Evolutionary conservation across 495 filamentous ascomycete species (phyloP).

Genomic region (Annulohypoxylon moriforme): DNA sequence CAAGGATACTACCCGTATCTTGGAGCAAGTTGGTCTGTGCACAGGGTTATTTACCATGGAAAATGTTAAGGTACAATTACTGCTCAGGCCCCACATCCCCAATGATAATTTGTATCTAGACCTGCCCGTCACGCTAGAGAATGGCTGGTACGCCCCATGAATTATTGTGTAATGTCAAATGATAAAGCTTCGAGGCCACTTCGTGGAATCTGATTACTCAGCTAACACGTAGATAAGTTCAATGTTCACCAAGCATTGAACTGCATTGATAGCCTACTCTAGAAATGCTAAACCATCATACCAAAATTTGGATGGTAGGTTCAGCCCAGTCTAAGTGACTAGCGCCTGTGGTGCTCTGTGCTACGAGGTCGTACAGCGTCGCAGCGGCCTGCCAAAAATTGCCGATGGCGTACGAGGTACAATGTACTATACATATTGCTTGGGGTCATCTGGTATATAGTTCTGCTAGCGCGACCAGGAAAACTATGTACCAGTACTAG

Average conservation of each 20-base stretch:
- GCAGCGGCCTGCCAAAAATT: slow-evolving; percentile 34
- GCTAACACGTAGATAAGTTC: not conserved
- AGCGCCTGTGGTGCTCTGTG: slow-evolving; percentile 34
- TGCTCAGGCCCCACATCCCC: not conserved
- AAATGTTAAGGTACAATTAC: not conserved
- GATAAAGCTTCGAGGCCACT: not conserved
- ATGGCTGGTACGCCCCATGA: slow-evolving; percentile 2
- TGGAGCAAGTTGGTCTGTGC: slow-evolving; percentile 18
- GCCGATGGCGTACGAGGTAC: slow-evolving; percentile 29
- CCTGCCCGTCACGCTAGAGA: not conserved
- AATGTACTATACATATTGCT: slow-evolving; percentile 7
- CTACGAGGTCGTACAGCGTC: slow-evolving; percentile 38
- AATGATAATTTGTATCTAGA: not conserved
- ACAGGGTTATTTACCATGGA: not conserved
- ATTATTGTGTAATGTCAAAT: not conserved
- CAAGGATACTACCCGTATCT: slow-evolving; percentile 10
- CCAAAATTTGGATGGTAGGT: not conserved
- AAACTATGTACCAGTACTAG: slow-evolving; percentile 24
- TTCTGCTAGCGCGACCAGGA: slow-evolving; percentile 1
- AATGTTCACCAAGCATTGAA: not conserved
- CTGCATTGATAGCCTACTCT: slow-evolving; percentile 3
- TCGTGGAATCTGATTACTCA: slow-evolving; percentile 2
- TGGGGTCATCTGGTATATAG: slow-evolving; percentile 15
- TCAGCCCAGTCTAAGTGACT: slow-evolving; percentile 15
- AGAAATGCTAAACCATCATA: slow-evolving; percentile 3